Evolutionary conservation across 306 rosid genomes (phyloP).

Genomic region (Ochetophila trinervis): DNA sequence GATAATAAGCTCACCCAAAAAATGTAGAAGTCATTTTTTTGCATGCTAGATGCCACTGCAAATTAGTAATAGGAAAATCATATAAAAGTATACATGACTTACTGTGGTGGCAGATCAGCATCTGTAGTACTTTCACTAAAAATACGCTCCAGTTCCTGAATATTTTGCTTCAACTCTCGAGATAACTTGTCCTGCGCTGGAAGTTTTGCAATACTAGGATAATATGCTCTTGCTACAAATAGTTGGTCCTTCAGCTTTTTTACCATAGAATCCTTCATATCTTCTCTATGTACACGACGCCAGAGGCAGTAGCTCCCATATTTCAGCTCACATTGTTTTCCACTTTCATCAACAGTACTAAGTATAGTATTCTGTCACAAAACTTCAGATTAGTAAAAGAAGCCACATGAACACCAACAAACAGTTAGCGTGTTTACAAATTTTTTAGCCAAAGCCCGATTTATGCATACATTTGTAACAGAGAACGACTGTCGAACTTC

Average conservation of each 20-base stretch:
- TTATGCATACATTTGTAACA: slow-evolving; percentile 46
- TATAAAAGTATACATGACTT: slow-evolving; percentile 38
- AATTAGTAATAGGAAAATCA: slow-evolving; percentile 15
- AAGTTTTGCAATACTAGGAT: slow-evolving; percentile 90
- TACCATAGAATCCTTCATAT: slow-evolving; percentile 70
- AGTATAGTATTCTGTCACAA: slow-evolving; percentile 54
- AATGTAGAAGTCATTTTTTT: not conserved
- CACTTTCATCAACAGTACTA: slow-evolving; percentile 48
- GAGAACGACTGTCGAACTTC: slow-evolving; percentile 40
- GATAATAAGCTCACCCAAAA: not conserved
- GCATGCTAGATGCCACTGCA: slow-evolving; percentile 13
- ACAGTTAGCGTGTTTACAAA: slow-evolving; percentile 13
- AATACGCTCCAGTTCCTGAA: slow-evolving; percentile 90
- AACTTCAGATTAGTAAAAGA: slow-evolving; percentile 29
- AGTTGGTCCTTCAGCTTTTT: slow-evolving; percentile 87
- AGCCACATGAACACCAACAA: slow-evolving; percentile 10
- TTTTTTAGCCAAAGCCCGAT: slow-evolving; percentile 22
- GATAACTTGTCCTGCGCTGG: slow-evolving; percentile 70
- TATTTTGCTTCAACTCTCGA: slow-evolving; percentile 76
- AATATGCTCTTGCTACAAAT: slow-evolving; percentile 95
- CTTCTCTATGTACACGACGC: slow-evolving; percentile 77
- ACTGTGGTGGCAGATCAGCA: slow-evolving; percentile 86
- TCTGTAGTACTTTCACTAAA: slow-evolving; percentile 89
- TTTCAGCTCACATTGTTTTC: slow-evolving; percentile 69
- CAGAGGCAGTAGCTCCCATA: slow-evolving; percentile 94